A percentile compares a stretch with the other conserved stretches of the same genome.
phyloP scores from a whole-genome alignment of 495 filamentous ascomycete species.

The Chlorociboria aeruginascens region DNA sequence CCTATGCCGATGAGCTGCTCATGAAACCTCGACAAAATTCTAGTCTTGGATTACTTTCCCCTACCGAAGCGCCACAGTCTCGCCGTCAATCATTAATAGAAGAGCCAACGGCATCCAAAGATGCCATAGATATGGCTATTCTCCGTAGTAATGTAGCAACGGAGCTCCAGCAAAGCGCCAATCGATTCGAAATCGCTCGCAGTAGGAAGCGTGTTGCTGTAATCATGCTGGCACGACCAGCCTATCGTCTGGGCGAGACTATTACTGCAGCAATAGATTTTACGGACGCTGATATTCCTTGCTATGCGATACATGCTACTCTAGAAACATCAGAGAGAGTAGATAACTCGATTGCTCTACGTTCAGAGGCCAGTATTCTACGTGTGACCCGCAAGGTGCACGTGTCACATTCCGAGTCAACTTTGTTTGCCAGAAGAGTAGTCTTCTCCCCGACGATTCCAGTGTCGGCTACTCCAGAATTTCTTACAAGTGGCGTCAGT shows the following conservation, averaged over 20 bases:
- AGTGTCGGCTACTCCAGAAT: conserved; percentile 67
- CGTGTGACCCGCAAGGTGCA: conserved; percentile 75
- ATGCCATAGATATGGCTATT: conserved; percentile 86
- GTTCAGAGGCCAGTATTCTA: conserved; percentile 70
- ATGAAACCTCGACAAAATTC: conserved; percentile 42
- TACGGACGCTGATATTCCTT: conserved; percentile 54
- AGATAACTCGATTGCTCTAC: conserved; percentile 64
- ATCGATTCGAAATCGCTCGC: conserved; percentile 88
- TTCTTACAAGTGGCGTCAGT: conserved; percentile 75
- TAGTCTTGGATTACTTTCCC: conserved; percentile 53
- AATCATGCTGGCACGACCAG: conserved; percentile 77
- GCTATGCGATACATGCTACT: conserved; percentile 65
- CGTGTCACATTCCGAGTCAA: conserved; percentile 64
- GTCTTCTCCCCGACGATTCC: conserved; percentile 77
- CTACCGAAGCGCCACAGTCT: conserved; percentile 42
- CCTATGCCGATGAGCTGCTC: conserved; percentile 73
- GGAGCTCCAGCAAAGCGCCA: conserved; percentile 53
- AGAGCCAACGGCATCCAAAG: conserved; percentile 51
- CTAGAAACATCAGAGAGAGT: conserved; percentile 74
- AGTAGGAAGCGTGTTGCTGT: conserved; percentile 76
- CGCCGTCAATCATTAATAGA: conserved; percentile 39
- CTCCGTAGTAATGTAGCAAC: conserved; percentile 56
- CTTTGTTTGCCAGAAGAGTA: conserved; percentile 63
- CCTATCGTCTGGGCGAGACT: conserved; percentile 82
- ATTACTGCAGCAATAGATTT: conserved; percentile 79